These are phyloP conservation scores for Salix koriyanagi DNA, from an alignment of 345 rosid species.

Conservation along the genomic window DNA sequence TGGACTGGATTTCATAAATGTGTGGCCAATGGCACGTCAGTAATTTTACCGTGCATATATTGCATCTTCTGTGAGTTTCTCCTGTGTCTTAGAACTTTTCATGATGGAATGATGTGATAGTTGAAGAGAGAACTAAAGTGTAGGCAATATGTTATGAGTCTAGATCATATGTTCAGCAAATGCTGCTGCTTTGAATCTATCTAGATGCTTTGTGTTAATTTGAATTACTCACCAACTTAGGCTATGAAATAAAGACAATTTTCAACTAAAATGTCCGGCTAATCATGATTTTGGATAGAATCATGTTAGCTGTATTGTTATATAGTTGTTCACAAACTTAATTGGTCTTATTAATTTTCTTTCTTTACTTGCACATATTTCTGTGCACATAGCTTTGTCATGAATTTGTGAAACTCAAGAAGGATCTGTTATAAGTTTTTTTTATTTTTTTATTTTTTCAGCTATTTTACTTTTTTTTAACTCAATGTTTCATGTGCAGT, in stretches of 20 bases:
- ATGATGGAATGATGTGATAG: neutral
- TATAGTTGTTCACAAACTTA: neutral
- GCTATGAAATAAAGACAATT: neutral
- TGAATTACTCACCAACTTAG: neutral
- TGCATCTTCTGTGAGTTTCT: neutral
- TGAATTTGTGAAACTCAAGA: neutral
- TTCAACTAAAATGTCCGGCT: neutral
- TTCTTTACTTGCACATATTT: neutral
- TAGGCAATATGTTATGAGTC: neutral
- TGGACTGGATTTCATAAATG: constrained; percentile 2
- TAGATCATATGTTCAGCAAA: neutral
- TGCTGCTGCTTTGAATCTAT: neutral
- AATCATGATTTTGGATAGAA: neutral
- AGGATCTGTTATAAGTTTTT: neutral
- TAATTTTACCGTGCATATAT: neutral
- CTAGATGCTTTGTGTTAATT: neutral
- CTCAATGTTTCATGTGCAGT: constrained; percentile 41
- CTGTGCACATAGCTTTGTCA: neutral
- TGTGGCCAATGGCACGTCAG: neutral
- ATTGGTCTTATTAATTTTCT: neutral
- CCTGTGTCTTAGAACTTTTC: neutral
- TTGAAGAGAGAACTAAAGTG: neutral
- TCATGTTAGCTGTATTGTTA: neutral
- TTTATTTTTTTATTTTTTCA: neutral
- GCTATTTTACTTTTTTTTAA: neutral